A percentile compares a stretch with the other conserved stretches of the same genome.
phyloP scores from a whole-genome alignment of 371 early-diverging fungal genomes.

The Rhizopus delemar region DNA sequence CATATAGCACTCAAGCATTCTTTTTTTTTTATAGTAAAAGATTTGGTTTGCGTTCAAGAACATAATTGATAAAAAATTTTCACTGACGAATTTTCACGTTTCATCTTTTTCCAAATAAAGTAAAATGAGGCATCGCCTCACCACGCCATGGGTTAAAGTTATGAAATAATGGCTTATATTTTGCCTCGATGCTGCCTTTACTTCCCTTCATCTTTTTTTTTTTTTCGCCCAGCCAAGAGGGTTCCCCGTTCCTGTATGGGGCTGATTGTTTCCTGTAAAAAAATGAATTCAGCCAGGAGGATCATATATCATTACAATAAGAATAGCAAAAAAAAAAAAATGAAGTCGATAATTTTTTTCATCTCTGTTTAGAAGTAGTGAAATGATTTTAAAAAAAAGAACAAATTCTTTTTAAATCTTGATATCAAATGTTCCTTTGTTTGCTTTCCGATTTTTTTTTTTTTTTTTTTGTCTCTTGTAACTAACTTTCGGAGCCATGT shows the following conservation, averaged over 20 bases:
- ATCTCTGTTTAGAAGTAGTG: not conserved
- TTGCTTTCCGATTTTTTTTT: not conserved
- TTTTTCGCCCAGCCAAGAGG: not conserved
- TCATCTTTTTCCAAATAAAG: not conserved
- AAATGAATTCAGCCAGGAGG: not conserved
- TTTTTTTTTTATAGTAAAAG: too few relatives aligned
- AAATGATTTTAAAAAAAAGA: too few relatives aligned
- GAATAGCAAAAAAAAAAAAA: too few relatives aligned
- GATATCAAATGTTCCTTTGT: too few relatives aligned
- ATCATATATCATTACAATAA: too few relatives aligned
- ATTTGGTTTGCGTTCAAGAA: too few relatives aligned
- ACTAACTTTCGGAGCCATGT: not conserved
- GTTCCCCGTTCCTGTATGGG: not conserved
- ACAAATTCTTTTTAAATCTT: too few relatives aligned
- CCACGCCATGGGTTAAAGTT: not conserved
- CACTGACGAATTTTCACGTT: too few relatives aligned
- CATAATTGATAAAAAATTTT: too few relatives aligned
- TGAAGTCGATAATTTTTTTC: not conserved
- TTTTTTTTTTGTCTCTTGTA: not conserved
- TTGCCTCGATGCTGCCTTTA: too few relatives aligned
- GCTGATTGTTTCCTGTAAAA: not conserved
- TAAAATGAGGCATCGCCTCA: constrained; percentile 3
- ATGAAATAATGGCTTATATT: not conserved
- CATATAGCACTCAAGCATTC: too few relatives aligned
- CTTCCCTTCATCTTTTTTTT: too few relatives aligned